A percentile compares a stretch with the other conserved stretches of the same genome.
Conservation (phyloP, 257 asterid genomes). For the Handroanthus guayacan region DNA sequence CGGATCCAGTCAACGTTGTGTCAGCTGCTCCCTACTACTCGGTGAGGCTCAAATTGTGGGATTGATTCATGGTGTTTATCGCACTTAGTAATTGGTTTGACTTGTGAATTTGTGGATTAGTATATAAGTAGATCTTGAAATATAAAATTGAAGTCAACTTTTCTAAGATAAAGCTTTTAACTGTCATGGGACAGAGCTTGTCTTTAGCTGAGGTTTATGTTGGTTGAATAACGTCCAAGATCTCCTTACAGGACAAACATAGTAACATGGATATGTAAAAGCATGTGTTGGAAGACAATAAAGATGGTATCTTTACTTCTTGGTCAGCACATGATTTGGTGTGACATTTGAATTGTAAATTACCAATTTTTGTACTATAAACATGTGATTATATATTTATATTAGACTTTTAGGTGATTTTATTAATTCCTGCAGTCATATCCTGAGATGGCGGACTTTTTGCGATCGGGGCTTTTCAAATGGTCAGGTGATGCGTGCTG, state of each 20-base stretch:
- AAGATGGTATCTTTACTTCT: not conserved
- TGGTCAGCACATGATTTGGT: too few species aligned
- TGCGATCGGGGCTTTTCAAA: slow-evolving; percentile 60
- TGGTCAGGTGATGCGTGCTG: slow-evolving; percentile 81
- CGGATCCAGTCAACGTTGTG: slow-evolving; percentile 66
- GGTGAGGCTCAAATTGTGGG: slow-evolving; percentile 39
- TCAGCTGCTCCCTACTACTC: slow-evolving; percentile 85
- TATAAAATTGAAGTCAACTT: slow-evolving; percentile 33
- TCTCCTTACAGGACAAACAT: slow-evolving; percentile 42
- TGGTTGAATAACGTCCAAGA: slow-evolving; percentile 36
- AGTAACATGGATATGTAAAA: slow-evolving; percentile 42
- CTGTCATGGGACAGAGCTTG: slow-evolving; percentile 43
- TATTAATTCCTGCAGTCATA: slow-evolving; percentile 55
- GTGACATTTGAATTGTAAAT: too few species aligned
- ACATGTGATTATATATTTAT: not conserved
- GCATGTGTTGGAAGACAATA: not conserved
- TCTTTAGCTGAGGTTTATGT: slow-evolving; percentile 46
- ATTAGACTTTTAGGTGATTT: not conserved
- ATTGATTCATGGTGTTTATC: not conserved
- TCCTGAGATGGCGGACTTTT: slow-evolving; percentile 58
- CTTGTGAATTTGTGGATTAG: slow-evolving; percentile 2
- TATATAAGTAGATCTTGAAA: slow-evolving; percentile 26
- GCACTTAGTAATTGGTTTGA: not conserved
- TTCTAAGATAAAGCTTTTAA: slow-evolving; percentile 1
- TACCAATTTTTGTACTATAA: not conserved